Base-by-base conservation (phyloP, 2,329 filamentous ascomycete genomes). In the Xylariomycetidae sp. region DNA sequence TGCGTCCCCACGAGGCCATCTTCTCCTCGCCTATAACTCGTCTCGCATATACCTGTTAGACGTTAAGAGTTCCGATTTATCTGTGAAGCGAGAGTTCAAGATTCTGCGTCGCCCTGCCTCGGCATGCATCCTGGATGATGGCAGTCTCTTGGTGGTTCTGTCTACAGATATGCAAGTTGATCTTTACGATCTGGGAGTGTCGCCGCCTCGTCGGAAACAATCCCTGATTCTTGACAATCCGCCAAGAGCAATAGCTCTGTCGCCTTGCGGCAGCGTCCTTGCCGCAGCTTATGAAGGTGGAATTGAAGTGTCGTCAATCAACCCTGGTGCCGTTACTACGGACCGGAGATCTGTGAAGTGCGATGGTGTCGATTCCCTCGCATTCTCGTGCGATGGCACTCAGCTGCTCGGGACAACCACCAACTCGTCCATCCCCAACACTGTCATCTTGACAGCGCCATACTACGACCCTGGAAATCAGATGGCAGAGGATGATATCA, bases 251-350 rank as follows among this genome's bases (percentile, higher is more conserved):
- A 82, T 95, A 44, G 80, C 84, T 12, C 64, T 95, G 19, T 90
- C 87, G 1, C 85, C 87, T 1, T 85, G 82, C 43, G 86, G 85
- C 16, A 79, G 81, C 26, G 84, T 95, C 10, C 63, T 95, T 28
- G 88, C 88, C 16, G 82, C 86, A 12, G 87, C 87, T 6, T 93
- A 89, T 57, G 79, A 87, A 51, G 84, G 85, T 35, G 85, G 85
- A n/a, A 89, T 95, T 42, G 88, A 95, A 57, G 84, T 95, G 0
- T 79, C 85, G 18, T 84, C 86, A 5, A 64, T 94, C 24, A 76
- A 75, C 29, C 67, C 79, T 3, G 74, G 69, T 33, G 77, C 76
- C 17, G 50, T 81, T 18, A 59, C 74, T 10, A 83, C 76, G 0
- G 82, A 88, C 46, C 72, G 82, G 48, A 72, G 85, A 46, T 76